These are phyloP conservation scores for Aphanoascus verrucosus DNA, from an alignment of 2,329 filamentous ascomycete species.

Conservation along the genomic window DNA sequence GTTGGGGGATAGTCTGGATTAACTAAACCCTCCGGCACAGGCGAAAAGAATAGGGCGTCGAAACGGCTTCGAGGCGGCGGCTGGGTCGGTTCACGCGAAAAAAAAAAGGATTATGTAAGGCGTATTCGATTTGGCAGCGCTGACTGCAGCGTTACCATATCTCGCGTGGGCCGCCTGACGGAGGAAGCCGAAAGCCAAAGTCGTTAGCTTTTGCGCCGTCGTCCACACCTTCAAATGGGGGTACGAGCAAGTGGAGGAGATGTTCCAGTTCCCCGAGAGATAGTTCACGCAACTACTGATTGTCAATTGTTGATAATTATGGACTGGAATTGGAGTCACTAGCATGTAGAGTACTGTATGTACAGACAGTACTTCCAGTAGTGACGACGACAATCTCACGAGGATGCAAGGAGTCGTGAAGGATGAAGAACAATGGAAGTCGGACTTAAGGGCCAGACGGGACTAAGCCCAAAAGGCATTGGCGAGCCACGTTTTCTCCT, in stretches of 20 bases:
- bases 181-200: slow-evolving; percentile 3
- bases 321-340: no score
- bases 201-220: no score
- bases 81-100: neutral
- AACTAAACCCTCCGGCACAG: neutral
- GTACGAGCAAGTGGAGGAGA: no score
- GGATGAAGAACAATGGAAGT: neutral
- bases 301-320: no score
- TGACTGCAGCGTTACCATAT: neutral
- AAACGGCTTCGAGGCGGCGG: neutral
- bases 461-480: slow-evolving; percentile 6
- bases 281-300: no score
- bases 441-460: neutral
- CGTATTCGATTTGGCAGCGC: neutral
- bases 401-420: no score
- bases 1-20: neutral
- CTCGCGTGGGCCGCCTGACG: neutral
- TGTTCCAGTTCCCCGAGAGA: no score
- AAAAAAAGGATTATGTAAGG: neutral
- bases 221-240: no score
- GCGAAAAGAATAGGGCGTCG: neutral
- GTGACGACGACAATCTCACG: no score
- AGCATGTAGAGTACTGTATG: no score
- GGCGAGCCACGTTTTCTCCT: slow-evolving; percentile 12
- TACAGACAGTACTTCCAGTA: no score